Evolutionary conservation across 1,139 yeast genomes (phyloP).

Genomic region (Meyerozyma carpophila): DNA sequence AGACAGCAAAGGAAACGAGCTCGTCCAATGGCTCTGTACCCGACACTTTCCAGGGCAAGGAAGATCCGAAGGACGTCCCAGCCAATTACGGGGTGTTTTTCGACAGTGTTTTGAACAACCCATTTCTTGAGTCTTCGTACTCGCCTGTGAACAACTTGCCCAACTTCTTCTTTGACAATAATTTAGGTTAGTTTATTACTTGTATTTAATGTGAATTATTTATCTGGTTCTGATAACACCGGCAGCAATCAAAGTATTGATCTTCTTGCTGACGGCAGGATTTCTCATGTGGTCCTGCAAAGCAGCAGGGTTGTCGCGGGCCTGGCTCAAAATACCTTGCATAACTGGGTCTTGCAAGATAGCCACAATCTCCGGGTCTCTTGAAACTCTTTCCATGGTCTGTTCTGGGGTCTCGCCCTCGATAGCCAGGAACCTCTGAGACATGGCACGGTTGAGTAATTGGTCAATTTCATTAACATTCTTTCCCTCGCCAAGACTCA

Average conservation of each 20-base stretch:
- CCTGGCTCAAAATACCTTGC: constrained; percentile 93
- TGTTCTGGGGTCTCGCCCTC: constrained; percentile 95
- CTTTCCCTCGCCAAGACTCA: constrained; percentile 50
- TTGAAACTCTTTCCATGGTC: constrained; percentile 82
- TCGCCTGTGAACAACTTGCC: constrained; percentile 24
- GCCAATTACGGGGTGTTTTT: background rate
- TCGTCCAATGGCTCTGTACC: background rate
- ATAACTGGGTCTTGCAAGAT: constrained; percentile 95
- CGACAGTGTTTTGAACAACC: background rate
- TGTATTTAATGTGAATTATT: constrained; percentile 5
- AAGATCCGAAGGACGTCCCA: background rate
- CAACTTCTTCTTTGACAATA: constrained; percentile 37
- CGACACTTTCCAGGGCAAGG: background rate
- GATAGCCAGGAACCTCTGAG: constrained; percentile 71
- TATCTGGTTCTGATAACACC: constrained; percentile 94
- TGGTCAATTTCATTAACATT: constrained; percentile 77
- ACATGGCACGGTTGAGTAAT: constrained; percentile 69
- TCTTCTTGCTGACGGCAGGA: constrained; percentile 86
- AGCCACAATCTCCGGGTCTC: constrained; percentile 90
- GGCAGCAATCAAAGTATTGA: constrained; percentile 87
- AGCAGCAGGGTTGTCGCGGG: constrained; percentile 94
- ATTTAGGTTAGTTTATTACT: constrained; percentile 14
- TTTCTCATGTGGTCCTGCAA: constrained; percentile 96
- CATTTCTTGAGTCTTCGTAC: constrained; percentile 5
- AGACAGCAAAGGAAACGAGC: background rate